Conservation (phyloP, 1,284 basidiomycete species). For the Cryptococcus floricola region DNA sequence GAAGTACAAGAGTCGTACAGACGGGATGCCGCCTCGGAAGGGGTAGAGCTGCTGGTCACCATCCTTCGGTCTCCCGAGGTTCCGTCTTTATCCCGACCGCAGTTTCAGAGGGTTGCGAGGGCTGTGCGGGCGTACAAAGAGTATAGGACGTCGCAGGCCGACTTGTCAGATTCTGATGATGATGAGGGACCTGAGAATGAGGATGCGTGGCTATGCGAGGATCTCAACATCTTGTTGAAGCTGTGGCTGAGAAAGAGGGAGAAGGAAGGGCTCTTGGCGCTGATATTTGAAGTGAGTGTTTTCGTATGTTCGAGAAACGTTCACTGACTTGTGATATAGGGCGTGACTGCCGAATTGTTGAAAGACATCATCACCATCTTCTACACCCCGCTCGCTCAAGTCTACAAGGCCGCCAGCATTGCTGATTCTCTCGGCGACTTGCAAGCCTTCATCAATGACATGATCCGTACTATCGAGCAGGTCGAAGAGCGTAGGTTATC, state of each 20-base stretch:
- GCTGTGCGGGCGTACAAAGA: slow-evolving; percentile 70
- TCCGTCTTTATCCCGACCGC: slow-evolving; percentile 66
- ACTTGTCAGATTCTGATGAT: slow-evolving; percentile 76
- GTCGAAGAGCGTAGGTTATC: slow-evolving; percentile 74
- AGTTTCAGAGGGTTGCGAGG: slow-evolving; percentile 71
- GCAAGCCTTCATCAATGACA: slow-evolving; percentile 91
- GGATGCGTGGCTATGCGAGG: slow-evolving; percentile 92
- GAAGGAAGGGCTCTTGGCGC: slow-evolving; percentile 84
- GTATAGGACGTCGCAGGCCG: slow-evolving; percentile 63
- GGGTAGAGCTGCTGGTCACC: slow-evolving; percentile 72
- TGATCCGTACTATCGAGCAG: slow-evolving; percentile 89
- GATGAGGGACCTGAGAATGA: slow-evolving; percentile 88
- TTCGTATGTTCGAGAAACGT: not conserved
- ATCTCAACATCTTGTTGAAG: slow-evolving; percentile 72
- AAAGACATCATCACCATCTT: slow-evolving; percentile 99
- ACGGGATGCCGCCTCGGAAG: slow-evolving; percentile 69
- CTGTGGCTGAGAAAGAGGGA: slow-evolving; percentile 77
- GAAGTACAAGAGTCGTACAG: slow-evolving; percentile 83
- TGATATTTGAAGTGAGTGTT: slow-evolving; percentile 81
- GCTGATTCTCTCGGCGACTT: slow-evolving; percentile 88
- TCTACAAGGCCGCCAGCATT: slow-evolving; percentile 96
- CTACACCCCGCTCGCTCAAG: slow-evolving; percentile 94
- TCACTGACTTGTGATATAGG: slow-evolving; percentile 54
- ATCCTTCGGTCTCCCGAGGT: slow-evolving; percentile 78
- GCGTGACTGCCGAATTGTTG: slow-evolving; percentile 86